Evolutionary conservation across 2,329 filamentous ascomycete species (phyloP), one percentile per base, ranked within the genome.

Genomic region (Colletotrichum liaoningense): DNA sequence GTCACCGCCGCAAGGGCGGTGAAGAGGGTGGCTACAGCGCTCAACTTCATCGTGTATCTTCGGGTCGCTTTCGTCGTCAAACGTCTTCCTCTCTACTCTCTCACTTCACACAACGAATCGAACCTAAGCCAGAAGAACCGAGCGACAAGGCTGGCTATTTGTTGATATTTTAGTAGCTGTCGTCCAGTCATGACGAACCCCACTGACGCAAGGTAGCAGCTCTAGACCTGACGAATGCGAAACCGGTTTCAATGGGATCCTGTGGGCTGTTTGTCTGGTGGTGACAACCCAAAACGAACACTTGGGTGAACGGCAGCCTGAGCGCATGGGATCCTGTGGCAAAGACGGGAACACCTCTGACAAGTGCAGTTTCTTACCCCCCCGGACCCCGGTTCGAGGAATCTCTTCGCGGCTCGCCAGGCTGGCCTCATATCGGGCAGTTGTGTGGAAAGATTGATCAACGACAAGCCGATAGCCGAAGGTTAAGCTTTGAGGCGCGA

Each of bases 161-260:
- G 70, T 70, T 72, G 46, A 73, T 60, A 54, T 73, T 65, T 30
- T 56, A 73, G 28, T 63, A 35, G 70, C 67, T 65, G 60, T 70
- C 60, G 70, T 73, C 59, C 70, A 62, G 59, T 57, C 55, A 57
- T 70, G 70, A 57, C 60, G 60, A 56, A 60, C 46, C 67, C 66
- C 66, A 70, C 33, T 70, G 60, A 65, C 59, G 67, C 67, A 55
- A 65, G 49, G 67, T 56, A 56, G 46, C 46, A 70, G 59, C 54
- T 60, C 67, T 55, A 57, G 49, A 60, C 70, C 60, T 55, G 67
- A 52, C 70, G 67, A 70, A 70, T 73, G 59, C 70, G 70, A 73
- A 73, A 73, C 70, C 67, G 70, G 60, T 69, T 73, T 73, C 70
- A 69, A 73, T 55, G 30, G 24, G 30, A 70, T 70, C 67, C 66